Base-by-base conservation (phyloP, 108 stramenopile genomes). In the Nitzschia inconspicua region DNA sequence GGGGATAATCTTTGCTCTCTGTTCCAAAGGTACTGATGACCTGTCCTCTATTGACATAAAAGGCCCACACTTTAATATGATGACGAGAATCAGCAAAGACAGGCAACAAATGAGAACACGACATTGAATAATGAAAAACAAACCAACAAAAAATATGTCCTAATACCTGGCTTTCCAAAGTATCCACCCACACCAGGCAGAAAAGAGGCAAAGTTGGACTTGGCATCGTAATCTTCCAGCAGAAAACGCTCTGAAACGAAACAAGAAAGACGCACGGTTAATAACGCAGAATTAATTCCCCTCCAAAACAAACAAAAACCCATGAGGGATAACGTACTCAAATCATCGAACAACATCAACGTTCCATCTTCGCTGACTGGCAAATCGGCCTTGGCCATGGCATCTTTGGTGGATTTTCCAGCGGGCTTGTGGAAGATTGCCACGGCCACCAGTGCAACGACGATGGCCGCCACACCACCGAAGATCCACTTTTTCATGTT, bases 31-130 rank as follows among this genome's bases (percentile, higher is more conserved):
- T 80, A 35, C 91, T 75, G 25, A 96, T 75, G 25, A 72, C 93
- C 65, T 97, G 96, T 10, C 97, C 97, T 8, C 97, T 91, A 68
- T 98, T 98, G 65, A 94, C 91, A 66, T 98, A 98, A 67, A 96
- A 98, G 13, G 91, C 79, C 91, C 91, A 96, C 25, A 73, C n/a
- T n/a, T n/a, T n/a, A n/a, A n/a, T n/a, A n/a, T n/a, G n/a, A n/a
- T n/a, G n/a, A n/a, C n/a, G n/a, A n/a, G n/a, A n/a, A n/a, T n/a
- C n/a, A n/a, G n/a, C n/a, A n/a, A n/a, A n/a, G n/a, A n/a, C n/a
- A n/a, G n/a, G n/a, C n/a, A n/a, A n/a, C n/a, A n/a, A n/a, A n/a
- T n/a, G n/a, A n/a, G n/a, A n/a, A n/a, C n/a, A n/a, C n/a, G n/a
- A n/a, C n/a, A n/a, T n/a, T n/a, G n/a, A n/a, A n/a, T n/a, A n/a